phyloP scores from a whole-genome alignment of 2,329 filamentous ascomycete genomes.

The Penicillium sp. region DNA sequence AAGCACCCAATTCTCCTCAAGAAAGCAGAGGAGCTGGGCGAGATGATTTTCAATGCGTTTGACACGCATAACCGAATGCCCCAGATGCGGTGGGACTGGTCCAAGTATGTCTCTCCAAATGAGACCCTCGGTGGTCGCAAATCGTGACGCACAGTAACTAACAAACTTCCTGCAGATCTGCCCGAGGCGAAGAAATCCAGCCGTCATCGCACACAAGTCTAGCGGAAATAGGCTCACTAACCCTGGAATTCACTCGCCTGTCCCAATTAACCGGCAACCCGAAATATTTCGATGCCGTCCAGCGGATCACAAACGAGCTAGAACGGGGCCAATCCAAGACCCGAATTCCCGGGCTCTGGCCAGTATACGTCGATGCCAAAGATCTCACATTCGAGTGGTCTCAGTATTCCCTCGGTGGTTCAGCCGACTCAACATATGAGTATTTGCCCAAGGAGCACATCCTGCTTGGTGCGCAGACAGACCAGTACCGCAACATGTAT shows the following conservation, averaged over 20 bases:
- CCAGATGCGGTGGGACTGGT: conserved; percentile 77
- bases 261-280: conserved; percentile 79
- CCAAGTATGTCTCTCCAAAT: conserved; percentile 54
- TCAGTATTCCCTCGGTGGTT: conserved; percentile 49
- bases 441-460: conserved; percentile 56
- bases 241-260: conserved; percentile 88
- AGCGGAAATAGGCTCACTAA: conserved; percentile 75
- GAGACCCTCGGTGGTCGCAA: not conserved
- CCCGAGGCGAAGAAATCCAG: conserved; percentile 39
- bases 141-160: not conserved
- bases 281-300: conserved; percentile 88
- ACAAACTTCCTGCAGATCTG: conserved; percentile 42
- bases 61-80: conserved; percentile 96
- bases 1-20: conserved; percentile 70
- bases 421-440: conserved; percentile 55
- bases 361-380: conserved; percentile 68
- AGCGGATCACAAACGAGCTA: conserved; percentile 78
- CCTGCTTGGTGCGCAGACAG: conserved; percentile 46
- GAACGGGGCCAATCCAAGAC: conserved; percentile 73
- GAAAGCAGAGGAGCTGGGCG: conserved; percentile 80
- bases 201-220: conserved; percentile 66
- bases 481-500: conserved; percentile 51
- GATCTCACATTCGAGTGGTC: conserved; percentile 35
- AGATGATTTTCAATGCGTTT: conserved; percentile 79
- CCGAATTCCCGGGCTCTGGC: conserved; percentile 77